Base-by-base conservation (phyloP, 805 yeast species). In the Starmerella geochares region DNA sequence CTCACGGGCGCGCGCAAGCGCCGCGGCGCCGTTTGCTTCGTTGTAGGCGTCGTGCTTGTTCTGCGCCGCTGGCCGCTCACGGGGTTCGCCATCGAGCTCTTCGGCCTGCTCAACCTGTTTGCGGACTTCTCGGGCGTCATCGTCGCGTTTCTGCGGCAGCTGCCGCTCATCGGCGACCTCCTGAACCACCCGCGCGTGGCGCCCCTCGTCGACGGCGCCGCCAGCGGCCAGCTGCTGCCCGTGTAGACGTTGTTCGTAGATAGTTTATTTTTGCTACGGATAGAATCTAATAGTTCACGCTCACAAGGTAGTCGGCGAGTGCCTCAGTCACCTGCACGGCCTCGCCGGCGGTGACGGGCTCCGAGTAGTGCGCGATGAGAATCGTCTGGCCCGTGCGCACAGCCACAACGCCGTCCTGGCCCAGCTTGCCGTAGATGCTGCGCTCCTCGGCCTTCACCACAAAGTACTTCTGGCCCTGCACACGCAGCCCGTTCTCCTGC, bases 351-450 rank as follows among this genome's bases (percentile, higher is more conserved):
- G 81, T 90, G 42, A 85, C 83, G 49, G 88, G 88, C 24, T 63
- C 57, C 11, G 84, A 78, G 65, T 92, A 92, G 68, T 92, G 97
- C n/a, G 92, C 96, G 60, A 92, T 71, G 63, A 92, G 70, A 50
- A 92, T 79, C 27, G 96, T 87, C 70, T 90, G 97, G 64, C 80
- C 85, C 49, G 97, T 87, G 75, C 95, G 84, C 42, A 90, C 96
- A 57, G 86, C 82, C 57, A 92, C 70, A 49, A 90, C 75, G 60
- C 98, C 98, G 60, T 82, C 84, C 54, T 82, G 87, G 46, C 83
- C 95, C 61, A 75, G 74, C 62, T 90, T 90, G 57, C 96, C 97
- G 66, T 92, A 90, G 60, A 92, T 84, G 52, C 94, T 83, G 69
- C 96, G 80, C 46, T 81, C 90, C 63, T 90, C 96, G 13, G 95